Evolutionary conservation across 163 green algal species (phyloP).

Genomic region (Chlamydomonas reinhardtii): DNA sequence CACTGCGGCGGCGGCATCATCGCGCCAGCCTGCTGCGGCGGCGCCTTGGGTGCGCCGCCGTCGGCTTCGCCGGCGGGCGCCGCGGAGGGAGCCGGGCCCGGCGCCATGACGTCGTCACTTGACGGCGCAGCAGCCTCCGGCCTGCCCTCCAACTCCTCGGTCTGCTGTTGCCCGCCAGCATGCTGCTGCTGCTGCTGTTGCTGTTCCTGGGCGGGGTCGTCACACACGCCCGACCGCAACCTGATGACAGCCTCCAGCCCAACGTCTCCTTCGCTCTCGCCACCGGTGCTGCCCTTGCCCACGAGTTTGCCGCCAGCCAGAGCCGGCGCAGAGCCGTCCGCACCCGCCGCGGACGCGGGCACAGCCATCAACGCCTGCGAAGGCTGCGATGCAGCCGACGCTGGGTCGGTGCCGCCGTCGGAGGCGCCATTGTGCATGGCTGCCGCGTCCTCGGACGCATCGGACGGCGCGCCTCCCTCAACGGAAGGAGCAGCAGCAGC

Average conservation of each 20-base stretch:
- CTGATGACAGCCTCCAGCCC: conserved; percentile 43
- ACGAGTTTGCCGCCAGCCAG: neutral
- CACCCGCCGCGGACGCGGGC: too few relatives aligned
- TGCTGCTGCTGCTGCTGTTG: neutral
- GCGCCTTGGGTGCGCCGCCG: neutral
- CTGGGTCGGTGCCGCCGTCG: conserved; percentile 26
- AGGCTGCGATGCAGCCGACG: neutral
- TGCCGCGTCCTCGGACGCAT: neutral
- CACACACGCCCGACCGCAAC: neutral
- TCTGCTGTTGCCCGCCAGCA: neutral
- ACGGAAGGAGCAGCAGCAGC: neutral
- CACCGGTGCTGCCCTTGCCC: conserved; percentile 2
- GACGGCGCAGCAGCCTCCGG: too few relatives aligned
- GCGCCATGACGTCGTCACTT: neutral
- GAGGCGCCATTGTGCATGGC: neutral
- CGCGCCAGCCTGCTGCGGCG: neutral
- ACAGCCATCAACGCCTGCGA: neutral
- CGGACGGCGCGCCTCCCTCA: neutral
- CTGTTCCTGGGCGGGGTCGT: neutral
- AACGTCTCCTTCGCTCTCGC: conserved; percentile 20
- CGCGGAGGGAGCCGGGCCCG: too few relatives aligned
- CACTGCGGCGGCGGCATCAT: conserved; percentile 17
- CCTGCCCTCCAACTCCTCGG: neutral
- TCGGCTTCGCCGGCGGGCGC: neutral
- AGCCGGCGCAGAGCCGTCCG: too few relatives aligned